Evolutionary conservation across 176 grass and related monocot genomes (phyloP), one percentile per base, ranked within the genome.

Genomic region (Triticum dicoccoides): DNA sequence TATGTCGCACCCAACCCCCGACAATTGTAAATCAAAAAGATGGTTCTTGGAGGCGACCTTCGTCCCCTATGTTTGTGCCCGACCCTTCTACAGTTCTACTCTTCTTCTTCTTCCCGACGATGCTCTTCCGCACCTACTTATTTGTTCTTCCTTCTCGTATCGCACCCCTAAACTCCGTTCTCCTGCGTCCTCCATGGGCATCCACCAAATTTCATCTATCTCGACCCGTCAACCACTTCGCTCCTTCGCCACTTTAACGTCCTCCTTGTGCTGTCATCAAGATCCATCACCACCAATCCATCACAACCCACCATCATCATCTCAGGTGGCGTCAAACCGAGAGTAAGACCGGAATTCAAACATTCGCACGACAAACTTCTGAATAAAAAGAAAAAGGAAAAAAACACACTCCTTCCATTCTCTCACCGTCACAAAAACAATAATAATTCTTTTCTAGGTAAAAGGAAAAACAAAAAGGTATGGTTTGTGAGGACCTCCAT

Each of bases 401-500:
- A 41, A 11, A 71, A 1, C 34, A 20, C 20, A 11, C 9, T 12
- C 11, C 21, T 3, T 21, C 20, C 41, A 25, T n/a, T 25, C 3
- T 23, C 52, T 15, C 32, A 37, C 32, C 33, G 41, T 14, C 45
- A 13, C 45, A 49, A 49, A 49, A 12, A 5, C 11, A 1, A 68
- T 9, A 70, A 38, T 69, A 17, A 9, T 12, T 5, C 0, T 9
- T 39, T 62, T 15, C 11, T 32, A 44, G 3, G 6, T 9, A n/a
- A 66, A 61, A 21, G 0, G 2, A 11, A 78, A 64, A 79, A 6
- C 0, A 5, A 23, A 34, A 86, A 83, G 39, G 58, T 80, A 87
- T 66, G 89, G 73, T 73, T 75, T 41, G 76, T 71, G 59, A 58
- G 39, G 71, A 49, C 45, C 45, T 14, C 11, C 82, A 11, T 65